phyloP scores from a whole-genome alignment of 1,284 basidiomycete genomes.

The Neolentinus lepideus region DNA sequence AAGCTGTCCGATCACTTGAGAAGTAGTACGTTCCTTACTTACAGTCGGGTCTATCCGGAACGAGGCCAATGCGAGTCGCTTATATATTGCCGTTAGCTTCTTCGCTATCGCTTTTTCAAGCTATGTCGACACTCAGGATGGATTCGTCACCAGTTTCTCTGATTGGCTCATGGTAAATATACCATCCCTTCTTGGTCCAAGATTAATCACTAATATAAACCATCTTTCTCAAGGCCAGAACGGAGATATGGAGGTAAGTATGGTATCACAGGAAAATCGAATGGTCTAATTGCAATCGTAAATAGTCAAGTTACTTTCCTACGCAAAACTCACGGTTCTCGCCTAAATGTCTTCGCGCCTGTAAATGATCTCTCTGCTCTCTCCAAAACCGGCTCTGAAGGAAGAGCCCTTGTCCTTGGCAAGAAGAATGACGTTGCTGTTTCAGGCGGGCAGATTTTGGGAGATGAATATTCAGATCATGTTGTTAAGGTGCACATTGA shows the following conservation, averaged over 20 bases:
- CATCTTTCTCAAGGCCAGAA: conserved; percentile 46
- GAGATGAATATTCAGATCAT: conserved; percentile 91
- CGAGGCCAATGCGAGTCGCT: background rate
- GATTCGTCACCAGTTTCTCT: conserved; percentile 72
- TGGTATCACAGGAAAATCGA: background rate
- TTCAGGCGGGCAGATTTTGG: conserved; percentile 79
- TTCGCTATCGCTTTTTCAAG: conserved; percentile 94
- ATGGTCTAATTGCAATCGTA: background rate
- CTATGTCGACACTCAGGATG: conserved; percentile 72
- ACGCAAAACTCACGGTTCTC: conserved; percentile 69
- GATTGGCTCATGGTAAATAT: conserved; percentile 74
- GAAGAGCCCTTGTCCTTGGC: conserved; percentile 49
- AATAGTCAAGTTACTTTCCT: conserved; percentile 82
- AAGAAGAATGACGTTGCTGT: conserved; percentile 73
- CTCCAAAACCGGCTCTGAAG: conserved; percentile 56
- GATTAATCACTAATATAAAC: conserved; percentile 5
- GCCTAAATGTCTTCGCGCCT: conserved; percentile 83
- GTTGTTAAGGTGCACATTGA: conserved; percentile 66
- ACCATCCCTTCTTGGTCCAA: background rate
- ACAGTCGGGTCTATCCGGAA: background rate
- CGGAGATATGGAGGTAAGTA: conserved; percentile 91
- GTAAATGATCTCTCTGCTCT: conserved; percentile 80
- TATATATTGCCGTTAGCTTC: conserved; percentile 45
- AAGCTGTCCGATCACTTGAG: conserved; percentile 67
- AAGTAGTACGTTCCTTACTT: conserved; percentile 58